Conservation (phyloP, 1,284 basidiomycete genomes). For the Fomitopsis pinicola region DNA sequence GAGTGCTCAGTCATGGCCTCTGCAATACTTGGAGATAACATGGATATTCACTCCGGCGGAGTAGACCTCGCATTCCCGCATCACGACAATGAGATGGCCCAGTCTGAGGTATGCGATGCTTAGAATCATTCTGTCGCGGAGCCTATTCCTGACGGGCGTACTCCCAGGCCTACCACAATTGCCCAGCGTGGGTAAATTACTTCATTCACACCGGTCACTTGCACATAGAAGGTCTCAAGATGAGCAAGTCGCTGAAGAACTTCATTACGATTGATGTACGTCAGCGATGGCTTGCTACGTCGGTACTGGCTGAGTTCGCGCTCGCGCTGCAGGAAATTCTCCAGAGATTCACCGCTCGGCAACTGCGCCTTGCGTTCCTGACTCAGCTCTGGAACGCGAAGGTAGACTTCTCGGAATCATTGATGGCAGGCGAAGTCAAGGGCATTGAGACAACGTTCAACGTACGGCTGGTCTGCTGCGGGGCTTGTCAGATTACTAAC, state of each 20-base stretch:
- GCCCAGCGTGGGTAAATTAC: conserved; percentile 96
- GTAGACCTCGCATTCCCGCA: conserved; percentile 98
- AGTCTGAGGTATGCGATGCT: conserved; percentile 71
- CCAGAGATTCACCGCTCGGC: conserved; percentile 79
- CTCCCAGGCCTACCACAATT: conserved; percentile 84
- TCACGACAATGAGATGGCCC: conserved; percentile 99
- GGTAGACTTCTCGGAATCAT: conserved; percentile 91
- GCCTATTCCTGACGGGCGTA: not conserved
- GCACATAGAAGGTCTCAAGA: conserved; percentile 98
- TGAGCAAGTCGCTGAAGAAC: conserved; percentile 99
- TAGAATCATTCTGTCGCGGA: not conserved
- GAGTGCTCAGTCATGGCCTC: conserved; percentile 99
- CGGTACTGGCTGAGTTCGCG: conserved; percentile 7
- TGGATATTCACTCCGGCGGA: conserved; percentile 99
- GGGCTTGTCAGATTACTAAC: not conserved
- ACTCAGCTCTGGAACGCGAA: conserved; percentile 90
- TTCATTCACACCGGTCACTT: conserved; percentile 98
- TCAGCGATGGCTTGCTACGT: conserved; percentile 6
- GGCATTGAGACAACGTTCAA: conserved; percentile 86
- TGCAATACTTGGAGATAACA: conserved; percentile 85
- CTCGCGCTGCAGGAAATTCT: conserved; percentile 74
- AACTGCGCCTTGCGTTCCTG: conserved; percentile 93
- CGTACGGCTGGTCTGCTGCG: conserved; percentile 43
- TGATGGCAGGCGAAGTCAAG: conserved; percentile 87
- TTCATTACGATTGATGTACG: conserved; percentile 97